Base-by-base conservation (phyloP, 1,284 basidiomycete genomes). In the Volvariella surrecta region DNA sequence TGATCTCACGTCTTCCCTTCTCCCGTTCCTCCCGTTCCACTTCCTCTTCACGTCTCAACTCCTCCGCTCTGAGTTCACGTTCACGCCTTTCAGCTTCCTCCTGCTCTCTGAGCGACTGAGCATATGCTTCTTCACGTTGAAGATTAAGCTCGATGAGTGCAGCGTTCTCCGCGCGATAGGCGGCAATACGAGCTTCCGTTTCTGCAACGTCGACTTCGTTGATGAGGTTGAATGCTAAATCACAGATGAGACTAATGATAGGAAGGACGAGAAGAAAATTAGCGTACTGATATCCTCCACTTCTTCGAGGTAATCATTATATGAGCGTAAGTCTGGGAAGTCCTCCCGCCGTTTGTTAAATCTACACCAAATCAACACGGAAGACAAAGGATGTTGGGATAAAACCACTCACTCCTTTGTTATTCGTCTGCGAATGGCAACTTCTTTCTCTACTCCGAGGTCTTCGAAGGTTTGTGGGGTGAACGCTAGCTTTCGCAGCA, bases 381-480 rank as follows among this genome's bases (percentile, higher is more conserved):
- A 32, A 2, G 20, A 39, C 16, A 42, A 21, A 7, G 13, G 13
- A 19, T 17, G n/a, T 20, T 37, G 13, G 34, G 37, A 13, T 13
- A 16, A 4, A n/a, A n/a, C n/a, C n/a, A 47, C 60, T 32, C 45
- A 74, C 87, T 93, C 86, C 69, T 91, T 93, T 1, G 85, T 83
- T 49, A 98, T 82, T 45, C 90, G 73, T 53, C 88, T 74, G 44
- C 96, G 70, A 3, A 99, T 77, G 2, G 89, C 82, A 0, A 99
- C 89, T 64, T 99, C 96, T 61, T 95, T 95, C 68, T 99, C 96
- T 0, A 99, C 95, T 1, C 76, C 79, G 15, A 99, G 71, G 60
- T 99, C 95, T 63, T 98, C 93, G 52, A 99, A 99, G 0, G 94
- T 98, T 64, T 98, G 96, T 2, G 91, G 89, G 16, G 83, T 87